Evolutionary conservation across 768 basidiomycete species (phyloP).

Genomic region (Tulasnella sp.): DNA sequence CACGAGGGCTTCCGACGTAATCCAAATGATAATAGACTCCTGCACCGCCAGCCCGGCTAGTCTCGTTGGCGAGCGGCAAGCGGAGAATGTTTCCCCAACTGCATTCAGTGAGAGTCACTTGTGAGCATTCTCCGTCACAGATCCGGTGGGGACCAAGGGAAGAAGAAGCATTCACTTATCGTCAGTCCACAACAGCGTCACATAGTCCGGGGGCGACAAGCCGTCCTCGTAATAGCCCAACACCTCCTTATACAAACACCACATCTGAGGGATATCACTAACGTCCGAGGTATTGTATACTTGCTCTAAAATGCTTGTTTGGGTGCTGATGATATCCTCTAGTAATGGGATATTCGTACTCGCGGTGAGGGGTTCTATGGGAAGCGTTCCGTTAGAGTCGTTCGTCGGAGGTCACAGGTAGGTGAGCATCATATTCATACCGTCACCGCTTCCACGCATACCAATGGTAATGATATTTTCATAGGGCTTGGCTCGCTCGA

Average conservation of each 20-base stretch:
- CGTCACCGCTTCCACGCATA: conserved; percentile 47
- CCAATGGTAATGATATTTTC: conserved; percentile 58
- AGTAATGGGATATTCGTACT: conserved; percentile 40
- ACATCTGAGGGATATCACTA: conserved; percentile 47
- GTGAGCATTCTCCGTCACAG: too few relatives aligned
- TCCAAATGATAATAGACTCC: conserved; percentile 58
- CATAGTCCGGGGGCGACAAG: conserved; percentile 49
- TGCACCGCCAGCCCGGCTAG: conserved; percentile 53
- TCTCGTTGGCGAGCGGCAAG: conserved; percentile 41
- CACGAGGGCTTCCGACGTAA: conserved; percentile 48
- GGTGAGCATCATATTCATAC: conserved; percentile 23
- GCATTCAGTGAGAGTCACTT: too few relatives aligned
- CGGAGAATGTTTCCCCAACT: conserved; percentile 65
- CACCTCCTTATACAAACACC: conserved; percentile 32
- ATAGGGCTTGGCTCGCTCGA: conserved; percentile 44
- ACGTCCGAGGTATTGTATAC: conserved; percentile 36
- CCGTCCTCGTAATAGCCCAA: conserved; percentile 34
- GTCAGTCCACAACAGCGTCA: conserved; percentile 59
- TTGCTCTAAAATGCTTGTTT: conserved; percentile 45
- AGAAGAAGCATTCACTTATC: conserved; percentile 41
- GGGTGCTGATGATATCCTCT: conserved; percentile 46
- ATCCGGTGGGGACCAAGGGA: too few relatives aligned
- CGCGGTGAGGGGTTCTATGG: conserved; percentile 42
- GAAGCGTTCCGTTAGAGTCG: not conserved
- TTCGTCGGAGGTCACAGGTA: not conserved